A percentile compares a stretch with the other conserved stretches of the same genome.
Conservation (phyloP, 148 eudicot species). For the Chenopodium album region DNA sequence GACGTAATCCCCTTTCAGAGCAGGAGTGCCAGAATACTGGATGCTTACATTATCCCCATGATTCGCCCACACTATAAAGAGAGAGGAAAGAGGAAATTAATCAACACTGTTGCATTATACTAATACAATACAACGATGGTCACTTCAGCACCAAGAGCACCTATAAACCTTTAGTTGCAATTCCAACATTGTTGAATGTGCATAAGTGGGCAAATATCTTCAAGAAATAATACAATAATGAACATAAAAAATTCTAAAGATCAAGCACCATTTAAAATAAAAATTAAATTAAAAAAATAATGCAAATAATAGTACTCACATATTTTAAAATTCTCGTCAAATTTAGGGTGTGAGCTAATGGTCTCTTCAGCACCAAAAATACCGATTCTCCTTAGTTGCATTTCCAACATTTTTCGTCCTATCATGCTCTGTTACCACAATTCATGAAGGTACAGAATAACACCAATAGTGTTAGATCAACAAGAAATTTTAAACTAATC, state of each 20-base stretch:
- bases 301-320: conserved; percentile 42
- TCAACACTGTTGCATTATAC: neutral
- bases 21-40: conserved; percentile 97
- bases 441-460: conserved; percentile 3
- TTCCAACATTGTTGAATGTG: neutral
- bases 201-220: neutral
- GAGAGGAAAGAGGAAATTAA: conserved; percentile 7
- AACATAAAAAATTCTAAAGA: neutral
- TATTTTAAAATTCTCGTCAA: conserved; percentile 79
- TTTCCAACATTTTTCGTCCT: conserved; percentile 88
- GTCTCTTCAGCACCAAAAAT: conserved; percentile 81
- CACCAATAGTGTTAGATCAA: neutral
- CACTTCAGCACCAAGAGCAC: neutral
- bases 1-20: conserved; percentile 96
- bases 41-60: conserved; percentile 98
- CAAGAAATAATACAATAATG: neutral
- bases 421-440: conserved; percentile 75
- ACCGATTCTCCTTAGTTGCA: conserved; percentile 78
- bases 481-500: conserved; percentile 3
- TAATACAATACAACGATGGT: neutral
- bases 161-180: neutral
- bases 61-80: conserved; percentile 83
- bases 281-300: neutral
- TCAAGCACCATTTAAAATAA: neutral
- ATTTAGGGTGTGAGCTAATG: conserved; percentile 70